phyloP scores from a whole-genome alignment of 768 basidiomycete genomes.

The Tricholoma terreum region DNA sequence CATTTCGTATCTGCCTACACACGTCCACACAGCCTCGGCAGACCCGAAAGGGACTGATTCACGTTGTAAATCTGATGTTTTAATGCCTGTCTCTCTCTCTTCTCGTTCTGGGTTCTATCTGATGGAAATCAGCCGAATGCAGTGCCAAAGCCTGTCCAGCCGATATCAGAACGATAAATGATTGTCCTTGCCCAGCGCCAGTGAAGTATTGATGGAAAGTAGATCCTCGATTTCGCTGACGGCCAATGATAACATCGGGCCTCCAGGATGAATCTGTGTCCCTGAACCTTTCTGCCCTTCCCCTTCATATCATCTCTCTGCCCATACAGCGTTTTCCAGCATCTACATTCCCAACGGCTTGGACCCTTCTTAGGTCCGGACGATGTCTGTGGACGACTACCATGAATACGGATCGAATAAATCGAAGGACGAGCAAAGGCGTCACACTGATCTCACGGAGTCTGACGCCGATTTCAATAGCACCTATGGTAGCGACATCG shows the following conservation, averaged over 20 bases:
- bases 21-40: too few species aligned
- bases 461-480: constrained; percentile 1
- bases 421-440: neutral
- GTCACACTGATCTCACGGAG: neutral
- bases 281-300: neutral
- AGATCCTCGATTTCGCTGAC: neutral
- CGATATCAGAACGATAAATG: too few species aligned
- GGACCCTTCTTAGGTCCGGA: neutral
- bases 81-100: too few species aligned
- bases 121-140: too few species aligned
- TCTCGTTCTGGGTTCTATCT: neutral
- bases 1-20: too few species aligned
- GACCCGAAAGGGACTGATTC: too few species aligned
- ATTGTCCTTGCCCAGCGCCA: too few species aligned
- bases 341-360: neutral
- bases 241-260: neutral
- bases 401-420: too few species aligned
- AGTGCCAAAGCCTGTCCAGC: too few species aligned
- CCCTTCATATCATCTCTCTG: neutral
- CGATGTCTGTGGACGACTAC: neutral
- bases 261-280: neutral
- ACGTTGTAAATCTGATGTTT: too few species aligned
- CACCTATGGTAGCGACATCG: constrained; percentile 4
- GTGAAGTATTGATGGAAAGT: too few species aligned
- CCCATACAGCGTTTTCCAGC: too few species aligned